These are phyloP conservation scores for Blepharisma japonicum DNA, from an alignment of 73 alveolate genomes.

Conservation along the genomic window DNA sequence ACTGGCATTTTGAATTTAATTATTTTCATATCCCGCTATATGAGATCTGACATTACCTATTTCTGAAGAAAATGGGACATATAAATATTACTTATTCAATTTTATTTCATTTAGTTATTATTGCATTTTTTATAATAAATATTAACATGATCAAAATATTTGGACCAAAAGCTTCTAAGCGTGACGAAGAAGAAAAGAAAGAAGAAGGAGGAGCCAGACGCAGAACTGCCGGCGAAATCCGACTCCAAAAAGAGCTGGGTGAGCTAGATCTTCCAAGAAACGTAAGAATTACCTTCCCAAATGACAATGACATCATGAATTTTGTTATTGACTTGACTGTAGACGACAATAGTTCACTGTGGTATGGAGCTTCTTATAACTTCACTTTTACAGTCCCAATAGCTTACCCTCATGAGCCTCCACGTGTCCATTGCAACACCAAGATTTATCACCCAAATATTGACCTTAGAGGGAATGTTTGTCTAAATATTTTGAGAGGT, in stretches of 20 bases:
- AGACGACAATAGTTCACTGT: slow-evolving; percentile 56
- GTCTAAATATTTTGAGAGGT: slow-evolving; percentile 89
- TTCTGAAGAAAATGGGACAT: too few species aligned
- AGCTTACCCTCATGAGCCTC: slow-evolving; percentile 90
- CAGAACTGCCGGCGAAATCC: slow-evolving; percentile 45
- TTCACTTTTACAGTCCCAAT: slow-evolving; percentile 78
- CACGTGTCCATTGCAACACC: slow-evolving; percentile 92
- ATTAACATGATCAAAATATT: slow-evolving; percentile 20
- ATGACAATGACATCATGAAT: slow-evolving; percentile 52
- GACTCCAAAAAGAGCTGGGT: slow-evolving; percentile 53
- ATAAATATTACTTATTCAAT: too few species aligned
- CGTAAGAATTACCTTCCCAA: slow-evolving; percentile 47
- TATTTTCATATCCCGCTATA: too few species aligned
- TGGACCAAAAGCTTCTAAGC: slow-evolving; percentile 26
- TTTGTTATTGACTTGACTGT: slow-evolving; percentile 62
- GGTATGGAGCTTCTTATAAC: slow-evolving; percentile 88
- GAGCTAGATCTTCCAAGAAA: slow-evolving; percentile 57
- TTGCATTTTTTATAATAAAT: too few species aligned
- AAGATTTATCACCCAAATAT: slow-evolving; percentile 95
- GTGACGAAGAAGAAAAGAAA: slow-evolving; percentile 26
- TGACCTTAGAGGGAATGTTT: slow-evolving; percentile 90
- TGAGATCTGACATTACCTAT: too few species aligned
- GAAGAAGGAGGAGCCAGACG: neutral
- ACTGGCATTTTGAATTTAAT: too few species aligned
- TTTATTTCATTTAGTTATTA: too few species aligned